Conservation (phyloP, 345 rosid genomes). For the Euclidium syriacum region DNA sequence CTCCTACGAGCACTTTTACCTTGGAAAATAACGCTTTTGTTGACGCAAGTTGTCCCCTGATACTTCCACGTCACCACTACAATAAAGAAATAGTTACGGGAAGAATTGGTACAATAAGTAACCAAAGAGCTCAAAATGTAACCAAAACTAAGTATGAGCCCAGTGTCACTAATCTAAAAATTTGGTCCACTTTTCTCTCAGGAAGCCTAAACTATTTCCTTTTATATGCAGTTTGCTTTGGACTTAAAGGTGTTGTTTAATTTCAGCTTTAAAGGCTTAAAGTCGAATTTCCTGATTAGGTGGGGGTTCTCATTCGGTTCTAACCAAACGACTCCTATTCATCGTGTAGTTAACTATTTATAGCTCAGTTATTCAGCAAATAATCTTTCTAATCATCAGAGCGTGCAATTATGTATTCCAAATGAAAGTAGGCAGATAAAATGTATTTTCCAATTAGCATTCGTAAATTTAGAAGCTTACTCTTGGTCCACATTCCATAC, state of each 20-base stretch:
- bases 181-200: conserved; percentile 1
- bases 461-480: conserved; percentile 45
- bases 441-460: background rate
- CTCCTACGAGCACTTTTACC: conserved; percentile 42
- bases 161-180: background rate
- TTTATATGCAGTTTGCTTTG: background rate
- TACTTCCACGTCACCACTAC: conserved; percentile 41
- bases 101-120: conserved; percentile 1
- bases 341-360: background rate
- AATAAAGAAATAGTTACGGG: conserved; percentile 23
- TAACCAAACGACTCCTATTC: conserved; percentile 12
- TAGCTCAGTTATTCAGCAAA: background rate
- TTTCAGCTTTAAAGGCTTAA: background rate
- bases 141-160: conserved; percentile 3
- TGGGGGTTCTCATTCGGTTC: background rate
- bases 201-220: background rate
- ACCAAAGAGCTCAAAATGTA: conserved; percentile 2
- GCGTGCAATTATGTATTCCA: background rate
- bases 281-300: background rate
- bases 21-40: conserved; percentile 58
- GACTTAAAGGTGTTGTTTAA: background rate
- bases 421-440: background rate
- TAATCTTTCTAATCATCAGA: background rate
- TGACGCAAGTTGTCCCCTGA: conserved; percentile 39
- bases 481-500: conserved; percentile 42